phyloP scores from a whole-genome alignment of 805 yeast genomes.

The Ogataea wickerhamii region DNA sequence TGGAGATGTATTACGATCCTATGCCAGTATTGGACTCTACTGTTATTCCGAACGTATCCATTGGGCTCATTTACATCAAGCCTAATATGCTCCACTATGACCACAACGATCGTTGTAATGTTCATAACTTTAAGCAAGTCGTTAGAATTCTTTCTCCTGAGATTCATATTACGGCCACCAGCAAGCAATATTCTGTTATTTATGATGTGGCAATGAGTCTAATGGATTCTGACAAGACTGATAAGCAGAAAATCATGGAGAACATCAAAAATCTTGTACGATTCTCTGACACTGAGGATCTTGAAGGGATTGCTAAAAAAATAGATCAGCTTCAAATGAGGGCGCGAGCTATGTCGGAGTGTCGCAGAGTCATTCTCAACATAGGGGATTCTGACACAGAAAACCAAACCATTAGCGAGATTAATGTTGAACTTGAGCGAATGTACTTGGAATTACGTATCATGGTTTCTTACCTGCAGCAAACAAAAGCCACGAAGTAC shows the following conservation, averaged over 20 bases:
- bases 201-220: conserved; percentile 48
- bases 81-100: conserved; percentile 51
- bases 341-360: conserved; percentile 21
- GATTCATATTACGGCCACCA: conserved; percentile 50
- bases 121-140: conserved; percentile 19
- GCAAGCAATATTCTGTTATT: conserved; percentile 53
- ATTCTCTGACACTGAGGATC: conserved; percentile 27
- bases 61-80: conserved; percentile 44
- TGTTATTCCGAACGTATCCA: conserved; percentile 50
- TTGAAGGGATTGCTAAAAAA: conserved; percentile 14
- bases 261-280: conserved; percentile 30
- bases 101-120: conserved; percentile 21
- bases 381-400: conserved; percentile 9
- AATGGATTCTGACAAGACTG: conserved; percentile 33
- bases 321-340: conserved; percentile 22
- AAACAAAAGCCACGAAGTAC: conserved; percentile 25
- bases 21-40: conserved; percentile 39
- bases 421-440: conserved; percentile 29
- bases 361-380: conserved; percentile 20
- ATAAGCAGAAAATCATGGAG: conserved; percentile 39
- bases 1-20: conserved; percentile 57
- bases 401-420: conserved; percentile 5
- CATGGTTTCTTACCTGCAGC: conserved; percentile 27
- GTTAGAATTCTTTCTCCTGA: conserved; percentile 37
- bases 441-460: conserved; percentile 23